Evolutionary conservation across 768 basidiomycete species (phyloP), one percentile per base, ranked within the genome.

Genomic region (Tulasnella calospora): DNA sequence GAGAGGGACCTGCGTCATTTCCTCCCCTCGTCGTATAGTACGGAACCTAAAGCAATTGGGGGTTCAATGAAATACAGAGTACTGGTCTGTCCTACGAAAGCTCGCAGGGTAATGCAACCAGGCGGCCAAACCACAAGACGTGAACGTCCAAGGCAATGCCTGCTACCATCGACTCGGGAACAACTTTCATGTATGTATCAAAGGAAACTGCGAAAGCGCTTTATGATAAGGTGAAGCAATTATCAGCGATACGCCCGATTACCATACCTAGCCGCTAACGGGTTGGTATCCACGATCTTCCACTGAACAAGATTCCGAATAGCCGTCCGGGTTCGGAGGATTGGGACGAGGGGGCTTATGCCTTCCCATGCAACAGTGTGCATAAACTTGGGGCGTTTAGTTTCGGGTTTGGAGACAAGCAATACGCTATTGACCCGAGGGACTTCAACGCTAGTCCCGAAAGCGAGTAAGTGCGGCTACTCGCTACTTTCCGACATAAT

Each of bases 341-440:
- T 30, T 71, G 74, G 36, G 80, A 55, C 17, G n/a, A n/a, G 5
- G 79, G 79, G 1, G 74, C 71, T 61, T 81, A 80, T 61, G 38
- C 79, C n/a, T 80, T 41, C 73, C 79, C 80, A 9, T 80, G 79
- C 72, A 46, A 67, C n/a, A 36, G 33, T 19, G 83, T 86, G 76
- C 74, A 87, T 70, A 1, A 19, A 1, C 4, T 33, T 17, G 44
- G 81, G 85, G 83, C 82, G 12, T 83, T 72, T 44, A 57, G 61
- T 40, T 35, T 78, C n/a, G 40, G n/a, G 35, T 78, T 80, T 36
- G 71, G 41, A 27, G 80, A 80, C 15, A 47, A 44, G 17, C 19
- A 27, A 27, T 74, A 44, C 30, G 73, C 9, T 15, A 27, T 74
- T 10, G 35, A 74, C 46, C 15, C 33, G 38, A 35, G 33, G 30